phyloP scores from a whole-genome alignment of 805 yeast species.

The Kazachstania bromeliacearum region DNA sequence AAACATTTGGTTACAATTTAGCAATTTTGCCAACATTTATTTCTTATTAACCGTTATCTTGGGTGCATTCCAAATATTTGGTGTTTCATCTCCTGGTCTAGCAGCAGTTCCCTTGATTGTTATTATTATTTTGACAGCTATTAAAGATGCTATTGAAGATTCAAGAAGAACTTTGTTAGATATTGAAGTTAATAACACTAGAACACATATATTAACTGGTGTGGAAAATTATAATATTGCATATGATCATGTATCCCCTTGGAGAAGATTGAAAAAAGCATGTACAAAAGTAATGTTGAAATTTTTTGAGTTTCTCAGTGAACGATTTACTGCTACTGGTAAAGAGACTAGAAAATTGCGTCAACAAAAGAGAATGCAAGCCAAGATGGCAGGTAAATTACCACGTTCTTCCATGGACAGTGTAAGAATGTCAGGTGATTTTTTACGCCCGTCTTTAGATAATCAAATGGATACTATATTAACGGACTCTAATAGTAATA shows the following conservation, averaged over 20 bases:
- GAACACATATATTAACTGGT: slow-evolving; percentile 54
- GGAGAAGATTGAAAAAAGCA: slow-evolving; percentile 63
- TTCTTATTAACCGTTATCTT: slow-evolving; percentile 69
- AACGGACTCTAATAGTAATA: slow-evolving; percentile 37
- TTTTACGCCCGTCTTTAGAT: slow-evolving; percentile 28
- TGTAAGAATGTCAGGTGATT: slow-evolving; percentile 25
- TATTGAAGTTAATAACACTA: slow-evolving; percentile 66
- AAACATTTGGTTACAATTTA: slow-evolving; percentile 69
- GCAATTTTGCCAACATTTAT: slow-evolving; percentile 83
- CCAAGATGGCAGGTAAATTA: slow-evolving; percentile 11
- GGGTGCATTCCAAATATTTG: slow-evolving; percentile 70
- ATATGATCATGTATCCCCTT: slow-evolving; percentile 51
- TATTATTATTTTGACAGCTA: slow-evolving; percentile 63
- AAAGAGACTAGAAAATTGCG: slow-evolving; percentile 21
- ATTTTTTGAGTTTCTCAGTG: slow-evolving; percentile 20
- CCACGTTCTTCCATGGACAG: slow-evolving; percentile 34
- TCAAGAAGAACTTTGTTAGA: slow-evolving; percentile 66
- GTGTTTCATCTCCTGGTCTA: slow-evolving; percentile 69
- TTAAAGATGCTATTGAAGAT: slow-evolving; percentile 76
- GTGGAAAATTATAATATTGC: slow-evolving; percentile 50
- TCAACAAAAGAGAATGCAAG: slow-evolving; percentile 5
- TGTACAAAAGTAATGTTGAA: slow-evolving; percentile 28
- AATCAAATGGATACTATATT: slow-evolving; percentile 34
- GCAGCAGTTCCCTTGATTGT: slow-evolving; percentile 74
- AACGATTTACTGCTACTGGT: slow-evolving; percentile 29